Base-by-base conservation (phyloP, 2,329 filamentous ascomycete genomes). In the Daldinia eschscholtzii region DNA sequence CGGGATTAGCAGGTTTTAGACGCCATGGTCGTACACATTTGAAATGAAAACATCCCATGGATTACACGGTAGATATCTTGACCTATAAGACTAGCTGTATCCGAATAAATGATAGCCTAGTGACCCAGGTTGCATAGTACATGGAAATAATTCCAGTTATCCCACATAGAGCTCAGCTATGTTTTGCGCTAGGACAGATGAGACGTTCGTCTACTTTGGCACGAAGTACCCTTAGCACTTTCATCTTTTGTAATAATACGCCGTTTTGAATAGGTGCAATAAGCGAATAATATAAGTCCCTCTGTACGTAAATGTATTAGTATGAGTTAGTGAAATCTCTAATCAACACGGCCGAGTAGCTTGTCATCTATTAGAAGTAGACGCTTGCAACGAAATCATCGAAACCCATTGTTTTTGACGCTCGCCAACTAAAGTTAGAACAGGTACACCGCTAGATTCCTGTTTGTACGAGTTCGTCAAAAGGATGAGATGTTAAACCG, bases 371-470 rank as follows among this genome's bases (percentile, higher is more conserved):
- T 15, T 39, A 15, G 12, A 12, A 15, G 5, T 15, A 15, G 13
- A 39, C 13, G 5, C 13, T 39, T 39, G 9, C 35, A 5, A 39
- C 4, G 12, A 1, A 9, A 46, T 26, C 2, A 18, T 46, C 10
- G 6, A 30, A 30, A 12, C 26, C 46, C 26, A 30, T 50, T n/a
- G 6, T 0, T 52, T 52, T n/a, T 15, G 26, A 30, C 30, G 7
- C 10, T 15, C n/a, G n/a, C 46, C 15, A 52, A 52, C 46, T 7
- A 18, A 52, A n/a, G 26, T 7, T 52, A 33, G 7, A 52, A 52
- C 2, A 30, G 18, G 26, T 52, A 33, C 46, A 52, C 46, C 46
- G 46, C 46, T 52, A 52, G 13, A 52, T 52, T 33, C 15, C 46
- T 6, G 15, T 4, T 13, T 33, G n/a, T n/a, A 33, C 26, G 4